A percentile compares a stretch with the other conserved stretches of the same genome.
Conservation (phyloP, 192 early-diverging fungal genomes). For the Coemansia sp. region DNA sequence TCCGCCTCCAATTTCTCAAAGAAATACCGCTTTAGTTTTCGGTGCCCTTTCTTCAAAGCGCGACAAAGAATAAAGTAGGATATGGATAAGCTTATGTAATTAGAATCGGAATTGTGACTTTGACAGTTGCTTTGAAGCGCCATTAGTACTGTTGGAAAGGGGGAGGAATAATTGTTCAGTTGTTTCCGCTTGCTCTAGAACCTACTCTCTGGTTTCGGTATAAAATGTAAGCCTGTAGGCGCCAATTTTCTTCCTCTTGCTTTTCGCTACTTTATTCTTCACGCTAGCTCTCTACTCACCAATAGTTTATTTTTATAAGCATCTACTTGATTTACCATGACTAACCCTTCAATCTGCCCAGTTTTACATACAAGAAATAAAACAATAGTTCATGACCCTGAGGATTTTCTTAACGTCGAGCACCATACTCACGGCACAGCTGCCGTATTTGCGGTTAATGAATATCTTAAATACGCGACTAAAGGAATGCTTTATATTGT, state of each 20-base stretch:
- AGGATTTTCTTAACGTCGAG: neutral
- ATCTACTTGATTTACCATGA: neutral
- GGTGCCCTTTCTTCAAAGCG: too few relatives aligned
- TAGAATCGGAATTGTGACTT: too few relatives aligned
- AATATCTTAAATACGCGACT: neutral
- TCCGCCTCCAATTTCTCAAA: too few relatives aligned
- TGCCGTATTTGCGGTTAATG: neutral
- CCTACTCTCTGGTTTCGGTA: too few relatives aligned
- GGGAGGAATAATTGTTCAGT: too few relatives aligned
- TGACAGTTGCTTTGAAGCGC: too few relatives aligned
- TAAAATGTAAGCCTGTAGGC: neutral
- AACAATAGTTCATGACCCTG: neutral
- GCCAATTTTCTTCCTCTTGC: neutral
- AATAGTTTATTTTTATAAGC: neutral
- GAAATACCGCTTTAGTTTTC: too few relatives aligned
- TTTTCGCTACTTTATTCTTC: neutral
- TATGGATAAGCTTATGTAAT: too few relatives aligned
- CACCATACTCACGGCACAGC: neutral
- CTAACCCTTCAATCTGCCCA: neutral
- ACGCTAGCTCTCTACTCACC: neutral
- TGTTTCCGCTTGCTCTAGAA: too few relatives aligned
- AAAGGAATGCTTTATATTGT: neutral
- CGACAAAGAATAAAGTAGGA: too few relatives aligned
- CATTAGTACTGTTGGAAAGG: too few relatives aligned
- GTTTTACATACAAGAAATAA: neutral